These are phyloP conservation scores for Cymbidium sinense DNA, from an alignment of 106 monocot genomes.

Conservation along the genomic window DNA sequence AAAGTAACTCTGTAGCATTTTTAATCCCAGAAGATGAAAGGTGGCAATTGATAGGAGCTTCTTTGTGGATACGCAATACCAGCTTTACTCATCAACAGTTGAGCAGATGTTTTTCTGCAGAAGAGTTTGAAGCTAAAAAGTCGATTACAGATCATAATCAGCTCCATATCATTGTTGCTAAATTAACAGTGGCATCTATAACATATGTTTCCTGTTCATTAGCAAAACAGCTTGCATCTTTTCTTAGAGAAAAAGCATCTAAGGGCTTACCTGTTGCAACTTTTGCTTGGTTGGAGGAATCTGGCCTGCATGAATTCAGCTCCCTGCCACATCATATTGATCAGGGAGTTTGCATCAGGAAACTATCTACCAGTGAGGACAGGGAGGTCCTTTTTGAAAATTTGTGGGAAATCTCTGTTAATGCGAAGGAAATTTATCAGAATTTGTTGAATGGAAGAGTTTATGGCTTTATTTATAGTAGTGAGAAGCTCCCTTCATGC, in stretches of 20 bases:
- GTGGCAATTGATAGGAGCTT: constrained; percentile 55
- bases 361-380: constrained; percentile 25
- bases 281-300: constrained; percentile 40
- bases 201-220: constrained; percentile 50
- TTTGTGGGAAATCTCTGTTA: constrained; percentile 50
- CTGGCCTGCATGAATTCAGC: constrained; percentile 15
- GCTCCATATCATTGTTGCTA: constrained; percentile 17
- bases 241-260: constrained; percentile 38
- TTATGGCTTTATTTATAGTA: constrained; percentile 26
- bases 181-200: constrained; percentile 31
- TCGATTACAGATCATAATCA: constrained; percentile 8
- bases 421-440: constrained; percentile 33
- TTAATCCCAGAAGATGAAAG: constrained; percentile 41
- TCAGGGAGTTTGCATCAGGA: constrained; percentile 16
- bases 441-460: constrained; percentile 42
- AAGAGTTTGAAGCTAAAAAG: constrained; percentile 18
- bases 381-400: constrained; percentile 24
- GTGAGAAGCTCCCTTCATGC: constrained; percentile 17
- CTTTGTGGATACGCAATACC: constrained; percentile 52
- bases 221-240: constrained; percentile 49
- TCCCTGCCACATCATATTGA: constrained; percentile 14
- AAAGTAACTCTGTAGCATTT: constrained; percentile 11
- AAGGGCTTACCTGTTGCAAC: constrained; percentile 27
- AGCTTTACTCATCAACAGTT: constrained; percentile 37
- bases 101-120: constrained; percentile 18